Conservation (phyloP, 1,284 basidiomycete genomes). For the Ceratobasidium sp. region DNA sequence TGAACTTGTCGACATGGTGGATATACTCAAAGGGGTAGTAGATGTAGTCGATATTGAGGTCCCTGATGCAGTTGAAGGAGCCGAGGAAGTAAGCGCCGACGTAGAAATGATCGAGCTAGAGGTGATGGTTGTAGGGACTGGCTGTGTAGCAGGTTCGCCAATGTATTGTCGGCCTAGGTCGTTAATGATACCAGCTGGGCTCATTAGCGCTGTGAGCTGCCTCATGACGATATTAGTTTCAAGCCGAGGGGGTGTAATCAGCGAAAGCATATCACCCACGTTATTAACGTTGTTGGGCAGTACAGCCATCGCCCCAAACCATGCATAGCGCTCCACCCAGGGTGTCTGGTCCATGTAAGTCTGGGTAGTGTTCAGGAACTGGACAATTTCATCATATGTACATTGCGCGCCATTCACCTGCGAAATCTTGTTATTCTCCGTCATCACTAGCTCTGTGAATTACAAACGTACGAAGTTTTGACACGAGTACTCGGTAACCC, state of each 20-base stretch:
- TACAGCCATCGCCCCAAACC: constrained; percentile 54
- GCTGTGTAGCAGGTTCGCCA: constrained; percentile 39
- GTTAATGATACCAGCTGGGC: constrained; percentile 47
- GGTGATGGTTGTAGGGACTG: not conserved
- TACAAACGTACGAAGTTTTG: constrained; percentile 50
- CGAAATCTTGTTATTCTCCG: not conserved
- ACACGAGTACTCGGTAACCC: constrained; percentile 75
- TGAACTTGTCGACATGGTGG: not conserved
- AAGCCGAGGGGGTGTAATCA: not conserved
- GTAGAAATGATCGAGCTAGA: constrained; percentile 16
- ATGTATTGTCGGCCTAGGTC: constrained; percentile 50
- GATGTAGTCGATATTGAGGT: not conserved
- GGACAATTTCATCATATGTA: constrained; percentile 49
- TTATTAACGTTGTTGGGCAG: constrained; percentile 25
- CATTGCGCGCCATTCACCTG: constrained; percentile 47
- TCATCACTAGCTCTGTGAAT: not conserved
- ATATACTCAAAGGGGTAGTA: not conserved
- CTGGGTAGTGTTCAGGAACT: constrained; percentile 54
- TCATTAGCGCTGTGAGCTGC: constrained; percentile 49
- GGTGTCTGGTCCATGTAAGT: constrained; percentile 53
- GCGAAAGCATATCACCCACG: not conserved
- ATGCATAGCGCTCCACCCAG: constrained; percentile 58
- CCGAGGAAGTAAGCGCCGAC: not conserved
- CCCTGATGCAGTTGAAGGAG: not conserved
- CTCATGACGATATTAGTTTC: not conserved